Conservation (phyloP, 2,329 filamentous ascomycete genomes). For the Clarireedia monteithiana region DNA sequence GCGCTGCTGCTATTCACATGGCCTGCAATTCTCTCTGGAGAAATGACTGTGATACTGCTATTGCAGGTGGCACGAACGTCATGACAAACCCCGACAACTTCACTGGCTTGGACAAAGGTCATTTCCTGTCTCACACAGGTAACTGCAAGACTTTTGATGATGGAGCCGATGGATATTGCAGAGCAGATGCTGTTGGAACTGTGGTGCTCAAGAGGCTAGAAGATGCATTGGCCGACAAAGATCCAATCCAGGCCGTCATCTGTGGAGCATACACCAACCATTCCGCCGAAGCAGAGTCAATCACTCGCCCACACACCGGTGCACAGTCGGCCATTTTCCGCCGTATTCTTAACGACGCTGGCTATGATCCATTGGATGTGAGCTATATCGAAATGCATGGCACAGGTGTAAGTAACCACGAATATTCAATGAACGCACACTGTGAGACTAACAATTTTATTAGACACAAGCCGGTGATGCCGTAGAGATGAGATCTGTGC, state of each 20-base stretch:
- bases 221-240: conserved; percentile 34
- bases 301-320: conserved; percentile 36
- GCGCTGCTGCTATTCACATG: conserved; percentile 45
- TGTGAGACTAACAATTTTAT: not conserved
- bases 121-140: conserved; percentile 14
- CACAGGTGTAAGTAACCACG: not conserved
- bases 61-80: conserved; percentile 35
- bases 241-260: conserved; percentile 37
- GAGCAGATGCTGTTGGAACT: conserved; percentile 53
- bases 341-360: conserved; percentile 4
- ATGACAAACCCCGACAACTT: conserved; percentile 31
- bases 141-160: conserved; percentile 44
- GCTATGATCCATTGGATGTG: conserved; percentile 8
- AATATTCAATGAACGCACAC: not conserved
- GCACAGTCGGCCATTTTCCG: conserved; percentile 31
- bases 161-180: conserved; percentile 55
- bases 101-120: conserved; percentile 8
- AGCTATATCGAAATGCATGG: conserved; percentile 22
- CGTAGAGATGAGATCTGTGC: not conserved
- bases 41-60: conserved; percentile 36
- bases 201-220: conserved; percentile 51
- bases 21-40: conserved; percentile 41
- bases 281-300: conserved; percentile 37
- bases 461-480: not conserved
- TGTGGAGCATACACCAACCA: conserved; percentile 34